A percentile compares a stretch with the other conserved stretches of the same genome.
phyloP scores from a whole-genome alignment of 1,139 yeast genomes.

The Nadsonia commutata region DNA sequence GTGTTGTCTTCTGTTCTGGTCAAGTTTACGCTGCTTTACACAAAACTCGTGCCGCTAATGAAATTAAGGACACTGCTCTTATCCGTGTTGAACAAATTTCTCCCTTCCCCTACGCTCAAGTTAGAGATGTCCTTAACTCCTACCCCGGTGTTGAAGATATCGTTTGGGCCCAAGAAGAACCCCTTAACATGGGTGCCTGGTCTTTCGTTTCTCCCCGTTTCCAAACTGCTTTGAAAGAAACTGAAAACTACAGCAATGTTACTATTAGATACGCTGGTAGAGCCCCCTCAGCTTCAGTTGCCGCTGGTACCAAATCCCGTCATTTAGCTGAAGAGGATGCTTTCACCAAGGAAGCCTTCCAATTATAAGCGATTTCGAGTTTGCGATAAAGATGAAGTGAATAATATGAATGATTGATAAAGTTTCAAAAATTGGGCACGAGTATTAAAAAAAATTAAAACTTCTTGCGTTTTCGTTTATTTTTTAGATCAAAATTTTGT shows the following conservation, averaged over 20 bases:
- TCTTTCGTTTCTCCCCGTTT: conserved; percentile 70
- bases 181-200: conserved; percentile 93
- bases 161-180: conserved; percentile 98
- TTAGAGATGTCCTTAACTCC: conserved; percentile 66
- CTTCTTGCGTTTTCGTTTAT: not conserved
- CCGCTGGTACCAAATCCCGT: conserved; percentile 89
- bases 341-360: conserved; percentile 66
- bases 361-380: conserved; percentile 8
- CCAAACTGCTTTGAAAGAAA: conserved; percentile 56
- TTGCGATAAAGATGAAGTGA: not conserved
- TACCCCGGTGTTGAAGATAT: conserved; percentile 79
- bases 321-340: conserved; percentile 83
- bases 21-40: conserved; percentile 89
- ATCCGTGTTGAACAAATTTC: conserved; percentile 87
- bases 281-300: conserved; percentile 95
- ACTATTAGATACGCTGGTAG: conserved; percentile 85
- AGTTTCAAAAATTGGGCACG: not conserved
- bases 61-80: conserved; percentile 73
- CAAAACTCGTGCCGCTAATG: conserved; percentile 70
- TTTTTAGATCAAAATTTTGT: not conserved
- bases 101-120: conserved; percentile 97
- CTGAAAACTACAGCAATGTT: conserved; percentile 46
- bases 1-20: conserved; percentile 74
- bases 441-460: too few species aligned
- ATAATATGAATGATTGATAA: too few species aligned